Evolutionary conservation across 371 early-diverging fungal species (phyloP).

Genomic region (Mucor saturninus): DNA sequence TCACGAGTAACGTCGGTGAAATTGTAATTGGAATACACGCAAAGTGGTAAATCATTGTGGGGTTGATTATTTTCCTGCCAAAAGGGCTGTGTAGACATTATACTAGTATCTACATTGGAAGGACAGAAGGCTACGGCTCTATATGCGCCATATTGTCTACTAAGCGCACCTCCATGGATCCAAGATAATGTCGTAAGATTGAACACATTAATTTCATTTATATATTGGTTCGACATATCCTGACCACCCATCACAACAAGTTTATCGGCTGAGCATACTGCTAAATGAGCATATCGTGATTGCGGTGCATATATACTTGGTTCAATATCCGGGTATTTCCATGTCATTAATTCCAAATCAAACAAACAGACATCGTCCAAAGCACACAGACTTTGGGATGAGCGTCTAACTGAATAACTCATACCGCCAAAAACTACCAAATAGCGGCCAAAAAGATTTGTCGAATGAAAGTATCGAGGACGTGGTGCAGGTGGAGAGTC

Average conservation of each 20-base stretch:
- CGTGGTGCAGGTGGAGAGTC: slow-evolving; percentile 47
- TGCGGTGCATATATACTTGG: slow-evolving; percentile 57
- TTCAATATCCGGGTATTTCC: slow-evolving; percentile 56
- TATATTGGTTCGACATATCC: slow-evolving; percentile 70
- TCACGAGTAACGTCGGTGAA: slow-evolving; percentile 76
- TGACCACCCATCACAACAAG: slow-evolving; percentile 78
- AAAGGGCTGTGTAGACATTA: slow-evolving; percentile 23
- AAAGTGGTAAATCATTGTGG: slow-evolving; percentile 35
- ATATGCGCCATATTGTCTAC: slow-evolving; percentile 76
- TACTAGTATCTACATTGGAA: slow-evolving; percentile 6
- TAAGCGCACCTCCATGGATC: slow-evolving; percentile 64
- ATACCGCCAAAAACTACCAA: slow-evolving; percentile 74
- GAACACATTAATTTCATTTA: slow-evolving; percentile 74
- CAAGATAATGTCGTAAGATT: slow-evolving; percentile 64
- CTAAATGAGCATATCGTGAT: slow-evolving; percentile 75
- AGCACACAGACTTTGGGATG: slow-evolving; percentile 47
- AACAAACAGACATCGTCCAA: slow-evolving; percentile 71
- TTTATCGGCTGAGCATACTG: slow-evolving; percentile 51
- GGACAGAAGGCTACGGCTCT: slow-evolving; percentile 69
- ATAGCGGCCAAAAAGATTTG: slow-evolving; percentile 60
- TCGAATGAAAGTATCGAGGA: slow-evolving; percentile 80
- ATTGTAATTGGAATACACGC: slow-evolving; percentile 83
- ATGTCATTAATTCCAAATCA: slow-evolving; percentile 59
- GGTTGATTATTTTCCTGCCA: slow-evolving; percentile 20
- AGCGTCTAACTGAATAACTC: slow-evolving; percentile 41